Base-by-base conservation (phyloP, 2,329 filamentous ascomycete species). In the Cercospora berteroae region DNA sequence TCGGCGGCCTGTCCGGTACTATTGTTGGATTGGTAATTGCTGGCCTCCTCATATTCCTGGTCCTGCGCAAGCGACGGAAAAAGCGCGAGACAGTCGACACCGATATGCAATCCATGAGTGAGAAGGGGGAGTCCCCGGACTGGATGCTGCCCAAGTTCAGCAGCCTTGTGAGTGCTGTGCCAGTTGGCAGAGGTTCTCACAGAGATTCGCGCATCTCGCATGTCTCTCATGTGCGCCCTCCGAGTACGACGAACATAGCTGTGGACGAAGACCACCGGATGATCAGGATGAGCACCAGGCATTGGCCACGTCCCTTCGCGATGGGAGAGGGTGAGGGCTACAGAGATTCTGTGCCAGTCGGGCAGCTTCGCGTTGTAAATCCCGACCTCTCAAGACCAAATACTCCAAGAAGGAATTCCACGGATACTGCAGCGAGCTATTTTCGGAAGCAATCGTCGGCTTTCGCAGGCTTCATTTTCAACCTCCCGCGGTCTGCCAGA, bases 221-320 rank as follows among this genome's bases (percentile, higher is more conserved):
- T 57, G 48, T 55, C 9, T 69, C 68, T 18, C 69, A 70, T 25
- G 59, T 65, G 36, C 63, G 70, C 42, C 39, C 70, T 33, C 31
- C 36, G 42, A 71, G 63, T 25, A 70, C 55, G 18, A 68, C 70
- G n/a, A 70, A 71, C 0, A 71, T 73, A 3, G 70, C 67, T 0
- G 71, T 78, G 13, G 76, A 79, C 48, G 75, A 76, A 36, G 75
- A 76, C 29, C 71, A 76, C 62, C 70, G 73, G 44, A 75, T 78
- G 50, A 78, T 79, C 29, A 74, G 75, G 20, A 75, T 78, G 69
- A 74, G 69, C 62, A 72, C 72, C 9, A 66, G 71, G 25, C 76
- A 77, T 60, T 79, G 77, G 77, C 68, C 72, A 23, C 70, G 77
- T 33, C 77, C 77, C 7, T 78, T 73, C 56, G 76, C 76, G 1